phyloP scores from a whole-genome alignment of 2,329 filamentous ascomycete species.

The Coniochaeta pulveracea region DNA sequence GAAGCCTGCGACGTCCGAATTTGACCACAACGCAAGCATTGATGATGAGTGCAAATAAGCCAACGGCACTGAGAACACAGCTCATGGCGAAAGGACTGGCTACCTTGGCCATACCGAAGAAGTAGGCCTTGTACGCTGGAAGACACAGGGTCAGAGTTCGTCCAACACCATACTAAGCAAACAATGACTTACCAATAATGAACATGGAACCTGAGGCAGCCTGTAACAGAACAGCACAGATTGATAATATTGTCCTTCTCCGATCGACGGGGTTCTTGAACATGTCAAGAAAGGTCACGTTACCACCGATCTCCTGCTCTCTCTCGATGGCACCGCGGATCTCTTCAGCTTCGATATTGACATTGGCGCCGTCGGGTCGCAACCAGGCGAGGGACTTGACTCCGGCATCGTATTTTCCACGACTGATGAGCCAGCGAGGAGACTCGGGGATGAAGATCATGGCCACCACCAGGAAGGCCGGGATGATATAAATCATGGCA shows the following conservation, averaged over 20 bases:
- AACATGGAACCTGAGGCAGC: slow-evolving; percentile 32
- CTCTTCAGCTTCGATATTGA: slow-evolving; percentile 20
- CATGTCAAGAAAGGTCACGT: slow-evolving; percentile 27
- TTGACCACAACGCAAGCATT: slow-evolving; percentile 36
- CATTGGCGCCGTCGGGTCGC: slow-evolving; percentile 17
- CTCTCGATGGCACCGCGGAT: slow-evolving; percentile 22
- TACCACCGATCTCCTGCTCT: slow-evolving; percentile 21
- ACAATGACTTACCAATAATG: slow-evolving; percentile 24
- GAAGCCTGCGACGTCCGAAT: slow-evolving; percentile 34
- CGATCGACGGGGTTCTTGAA: slow-evolving; percentile 31
- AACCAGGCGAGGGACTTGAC: slow-evolving; percentile 23
- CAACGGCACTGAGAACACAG: slow-evolving; percentile 35
- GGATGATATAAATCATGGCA: slow-evolving; percentile 18
- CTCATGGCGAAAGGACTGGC: slow-evolving; percentile 37
- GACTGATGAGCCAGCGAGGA: slow-evolving; percentile 18
- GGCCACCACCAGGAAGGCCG: slow-evolving; percentile 14
- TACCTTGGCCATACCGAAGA: slow-evolving; percentile 41
- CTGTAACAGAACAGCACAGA: slow-evolving; percentile 29
- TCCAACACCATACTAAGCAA: neutral
- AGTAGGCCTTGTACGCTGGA: slow-evolving; percentile 37
- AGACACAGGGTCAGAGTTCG: neutral
- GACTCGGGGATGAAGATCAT: slow-evolving; percentile 21
- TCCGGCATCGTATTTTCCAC: slow-evolving; percentile 17
- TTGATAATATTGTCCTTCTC: slow-evolving; percentile 27
- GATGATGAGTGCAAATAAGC: slow-evolving; percentile 34